phyloP scores from a whole-genome alignment of 1,284 basidiomycete genomes.

The Cutaneotrichosporon curvatum region DNA sequence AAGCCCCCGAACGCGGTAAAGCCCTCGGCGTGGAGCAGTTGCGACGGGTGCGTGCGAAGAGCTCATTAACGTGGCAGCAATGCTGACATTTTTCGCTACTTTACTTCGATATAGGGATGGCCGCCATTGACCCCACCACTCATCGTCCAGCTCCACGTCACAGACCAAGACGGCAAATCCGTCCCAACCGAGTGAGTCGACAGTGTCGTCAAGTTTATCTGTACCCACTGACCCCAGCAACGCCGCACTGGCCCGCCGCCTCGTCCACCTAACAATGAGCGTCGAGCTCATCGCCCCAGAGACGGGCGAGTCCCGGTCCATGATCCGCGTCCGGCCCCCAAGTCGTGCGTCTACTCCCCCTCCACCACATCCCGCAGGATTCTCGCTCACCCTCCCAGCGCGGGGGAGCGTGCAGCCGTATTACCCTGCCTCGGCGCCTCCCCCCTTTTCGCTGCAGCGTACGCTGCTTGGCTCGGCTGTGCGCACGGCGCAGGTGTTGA shows the following conservation, averaged over 20 bases:
- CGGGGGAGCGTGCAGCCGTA: slow-evolving; percentile 17
- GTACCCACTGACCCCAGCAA: slow-evolving; percentile 14
- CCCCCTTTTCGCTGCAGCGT: slow-evolving; percentile 16
- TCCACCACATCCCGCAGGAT: too few relatives aligned
- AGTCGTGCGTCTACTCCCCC: slow-evolving; percentile 8
- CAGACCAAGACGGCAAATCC: slow-evolving; percentile 10
- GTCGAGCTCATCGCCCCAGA: slow-evolving; percentile 16
- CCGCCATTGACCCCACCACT: slow-evolving; percentile 15
- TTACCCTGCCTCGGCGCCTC: slow-evolving; percentile 16
- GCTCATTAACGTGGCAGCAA: too few relatives aligned
- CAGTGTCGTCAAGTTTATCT: background rate
- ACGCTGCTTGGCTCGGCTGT: slow-evolving; percentile 15
- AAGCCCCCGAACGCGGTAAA: slow-evolving; percentile 15
- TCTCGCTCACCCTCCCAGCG: slow-evolving; percentile 3
- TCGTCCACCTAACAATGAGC: slow-evolving; percentile 18
- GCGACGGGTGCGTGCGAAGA: slow-evolving; percentile 8
- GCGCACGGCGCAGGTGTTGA: slow-evolving; percentile 13
- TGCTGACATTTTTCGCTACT: too few relatives aligned
- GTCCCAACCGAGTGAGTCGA: slow-evolving; percentile 14
- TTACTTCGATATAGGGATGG: slow-evolving; percentile 11
- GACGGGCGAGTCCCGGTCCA: slow-evolving; percentile 8
- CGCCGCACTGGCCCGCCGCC: slow-evolving; percentile 12
- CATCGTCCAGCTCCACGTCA: slow-evolving; percentile 15
- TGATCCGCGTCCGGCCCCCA: slow-evolving; percentile 17
- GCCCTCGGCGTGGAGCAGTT: slow-evolving; percentile 15